Base-by-base conservation (phyloP, 2,329 filamentous ascomycete species). In the Fusarium floridanum region DNA sequence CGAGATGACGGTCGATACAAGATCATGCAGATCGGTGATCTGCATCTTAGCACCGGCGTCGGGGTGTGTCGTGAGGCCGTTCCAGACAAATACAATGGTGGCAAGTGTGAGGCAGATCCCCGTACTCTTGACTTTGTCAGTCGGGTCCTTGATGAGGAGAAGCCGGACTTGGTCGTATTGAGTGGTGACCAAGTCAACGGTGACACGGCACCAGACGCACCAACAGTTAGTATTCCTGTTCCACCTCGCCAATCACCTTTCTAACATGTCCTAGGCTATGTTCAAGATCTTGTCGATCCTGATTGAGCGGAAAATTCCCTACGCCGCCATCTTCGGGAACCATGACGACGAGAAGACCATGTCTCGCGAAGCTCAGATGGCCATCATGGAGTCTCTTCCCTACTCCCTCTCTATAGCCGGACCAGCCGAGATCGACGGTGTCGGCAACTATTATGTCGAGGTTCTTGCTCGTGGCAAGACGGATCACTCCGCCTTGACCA, bases 151-250 rank as follows among this genome's bases (percentile, higher is more conserved):
- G 95, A 98, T 75, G 93, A 98, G 63, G 97, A 99, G 85, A 95
- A 94, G 82, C 97, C 97, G 0, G 95, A 99, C 79, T 85, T 99
- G 74, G 94, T 98, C 3, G 91, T 99, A 6, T 86, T 99, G 50
- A 97, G 93, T 74, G 97, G 97, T 57, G 97, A 99, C 80, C 95
- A 98, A 82, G 93, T 98, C 67, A 98, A 99, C 77, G 97, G 97
- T 60, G 96, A 97, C 64, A 95, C 95, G 0, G 92, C 97, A 2
- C 95, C 94, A 12, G 97, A 99, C 85, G 93, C 94, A 11, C 95
- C 98, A 81, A 97, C 93, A 70, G 92, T 93, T 84, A 79, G 89
- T 81, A 17, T n/a, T 37, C 12, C 36, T 39, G 14, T 12, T 8
- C 4, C 17, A 63, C 29, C 10, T 16, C 6, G 2, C 10, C 34